These are phyloP conservation scores for Blumeria graminis DNA, from an alignment of 2,329 filamentous ascomycete species.

Conservation along the genomic window DNA sequence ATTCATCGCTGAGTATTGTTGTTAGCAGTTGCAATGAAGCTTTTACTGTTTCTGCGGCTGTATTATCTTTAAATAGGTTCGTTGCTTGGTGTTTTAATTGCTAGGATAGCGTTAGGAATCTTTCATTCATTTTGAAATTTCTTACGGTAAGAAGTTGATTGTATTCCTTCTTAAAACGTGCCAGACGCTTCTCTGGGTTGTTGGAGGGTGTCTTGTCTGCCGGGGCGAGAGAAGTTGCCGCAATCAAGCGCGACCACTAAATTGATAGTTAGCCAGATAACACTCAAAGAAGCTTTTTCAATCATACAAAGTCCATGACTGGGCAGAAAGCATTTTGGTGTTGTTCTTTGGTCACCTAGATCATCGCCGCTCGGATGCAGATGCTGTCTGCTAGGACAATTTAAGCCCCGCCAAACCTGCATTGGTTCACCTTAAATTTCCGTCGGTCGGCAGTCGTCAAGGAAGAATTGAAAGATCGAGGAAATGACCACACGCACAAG, in stretches of 20 bases:
- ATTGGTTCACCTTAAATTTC: too few relatives aligned
- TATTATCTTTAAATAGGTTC: conserved; percentile 33
- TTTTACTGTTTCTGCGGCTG: conserved; percentile 37
- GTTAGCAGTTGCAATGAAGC: conserved; percentile 38
- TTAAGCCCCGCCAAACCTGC: too few relatives aligned
- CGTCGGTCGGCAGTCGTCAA: too few relatives aligned
- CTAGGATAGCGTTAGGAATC: conserved; percentile 12
- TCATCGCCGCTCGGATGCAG: too few relatives aligned
- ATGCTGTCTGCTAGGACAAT: too few relatives aligned
- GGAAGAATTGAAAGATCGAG: too few relatives aligned
- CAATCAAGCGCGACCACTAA: conserved; percentile 44
- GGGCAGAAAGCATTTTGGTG: conserved; percentile 6
- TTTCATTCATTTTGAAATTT: background rate
- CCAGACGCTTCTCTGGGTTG: conserved; percentile 37
- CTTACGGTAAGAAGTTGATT: conserved; percentile 30
- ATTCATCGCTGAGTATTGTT: conserved; percentile 64
- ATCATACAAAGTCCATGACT: conserved; percentile 14
- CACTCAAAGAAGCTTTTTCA: background rate
- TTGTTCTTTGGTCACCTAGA: background rate
- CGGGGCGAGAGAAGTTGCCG: conserved; percentile 30
- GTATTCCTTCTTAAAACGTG: conserved; percentile 44
- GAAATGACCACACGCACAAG: too few relatives aligned
- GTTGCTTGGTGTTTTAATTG: conserved; percentile 36
- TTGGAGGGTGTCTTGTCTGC: conserved; percentile 33
- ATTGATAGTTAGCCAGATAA: conserved; percentile 4